phyloP scores from a whole-genome alignment of 1,284 basidiomycete species.

The Jaminaea rosea region DNA sequence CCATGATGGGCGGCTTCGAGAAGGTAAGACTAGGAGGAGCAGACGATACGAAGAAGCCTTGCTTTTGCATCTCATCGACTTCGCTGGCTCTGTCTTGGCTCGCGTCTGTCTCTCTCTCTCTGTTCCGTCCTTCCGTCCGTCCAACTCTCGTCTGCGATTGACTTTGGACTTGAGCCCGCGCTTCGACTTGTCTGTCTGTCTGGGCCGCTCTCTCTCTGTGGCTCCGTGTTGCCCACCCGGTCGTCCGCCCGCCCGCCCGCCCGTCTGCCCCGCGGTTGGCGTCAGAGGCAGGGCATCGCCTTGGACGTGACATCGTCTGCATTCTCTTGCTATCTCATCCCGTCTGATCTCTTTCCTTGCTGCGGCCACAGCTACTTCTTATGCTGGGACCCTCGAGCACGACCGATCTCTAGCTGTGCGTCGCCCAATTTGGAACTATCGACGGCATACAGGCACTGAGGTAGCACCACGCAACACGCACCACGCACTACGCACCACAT shows the following conservation, averaged over 20 bases:
- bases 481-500: neutral
- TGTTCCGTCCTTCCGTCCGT: neutral
- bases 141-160: neutral
- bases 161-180: neutral
- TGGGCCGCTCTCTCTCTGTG: neutral
- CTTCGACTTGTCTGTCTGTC: neutral
- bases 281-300: too few species aligned
- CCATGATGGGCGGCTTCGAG: neutral
- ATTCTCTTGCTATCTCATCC: neutral
- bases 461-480: too few species aligned
- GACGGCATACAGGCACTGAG: neutral
- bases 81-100: neutral
- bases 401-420: neutral
- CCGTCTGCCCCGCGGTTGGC: neutral
- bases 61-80: neutral
- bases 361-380: neutral
- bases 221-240: neutral
- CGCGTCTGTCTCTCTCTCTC: neutral
- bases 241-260: neutral
- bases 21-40: neutral
- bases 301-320: too few species aligned
- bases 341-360: neutral
- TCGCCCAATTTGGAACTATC: neutral
- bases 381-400: neutral
- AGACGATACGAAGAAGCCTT: neutral